Evolutionary conservation across 176 grass and related monocot genomes (phyloP).

Genomic region (Ensete ventricosum): DNA sequence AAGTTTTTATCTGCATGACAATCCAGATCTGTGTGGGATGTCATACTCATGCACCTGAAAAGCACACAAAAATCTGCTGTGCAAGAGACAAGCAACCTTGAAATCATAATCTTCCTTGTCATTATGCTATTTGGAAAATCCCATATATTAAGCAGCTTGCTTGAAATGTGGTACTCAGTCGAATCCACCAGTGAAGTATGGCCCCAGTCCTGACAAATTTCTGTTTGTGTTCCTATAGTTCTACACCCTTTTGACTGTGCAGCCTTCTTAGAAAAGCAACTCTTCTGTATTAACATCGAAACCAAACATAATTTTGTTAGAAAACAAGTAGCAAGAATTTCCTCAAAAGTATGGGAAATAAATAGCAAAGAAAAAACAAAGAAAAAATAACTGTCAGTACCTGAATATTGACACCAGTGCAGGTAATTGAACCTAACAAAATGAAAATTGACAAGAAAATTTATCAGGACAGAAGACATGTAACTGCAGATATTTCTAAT

Average conservation of each 20-base stretch:
- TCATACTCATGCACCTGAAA: slow-evolving; percentile 31
- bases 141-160: slow-evolving; percentile 47
- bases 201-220: slow-evolving; percentile 22
- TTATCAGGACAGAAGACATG: background rate
- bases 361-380: background rate
- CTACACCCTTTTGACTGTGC: slow-evolving; percentile 20
- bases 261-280: background rate
- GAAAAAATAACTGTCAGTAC: slow-evolving; percentile 14
- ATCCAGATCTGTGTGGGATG: slow-evolving; percentile 24
- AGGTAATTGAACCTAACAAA: slow-evolving; percentile 37
- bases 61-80: slow-evolving; percentile 59
- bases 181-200: slow-evolving; percentile 29
- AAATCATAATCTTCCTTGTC: slow-evolving; percentile 32
- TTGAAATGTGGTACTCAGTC: slow-evolving; percentile 34
- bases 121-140: slow-evolving; percentile 33
- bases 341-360: background rate
- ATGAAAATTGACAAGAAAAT: slow-evolving; percentile 7
- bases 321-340: background rate
- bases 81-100: slow-evolving; percentile 57
- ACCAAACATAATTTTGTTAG: background rate
- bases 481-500: background rate
- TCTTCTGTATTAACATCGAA: slow-evolving; percentile 3
- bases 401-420: slow-evolving; percentile 28
- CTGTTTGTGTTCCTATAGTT: slow-evolving; percentile 45
- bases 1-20: slow-evolving; percentile 33